Conservation (phyloP, 192 early-diverging fungal species). For the Spizellomyces sp. region DNA sequence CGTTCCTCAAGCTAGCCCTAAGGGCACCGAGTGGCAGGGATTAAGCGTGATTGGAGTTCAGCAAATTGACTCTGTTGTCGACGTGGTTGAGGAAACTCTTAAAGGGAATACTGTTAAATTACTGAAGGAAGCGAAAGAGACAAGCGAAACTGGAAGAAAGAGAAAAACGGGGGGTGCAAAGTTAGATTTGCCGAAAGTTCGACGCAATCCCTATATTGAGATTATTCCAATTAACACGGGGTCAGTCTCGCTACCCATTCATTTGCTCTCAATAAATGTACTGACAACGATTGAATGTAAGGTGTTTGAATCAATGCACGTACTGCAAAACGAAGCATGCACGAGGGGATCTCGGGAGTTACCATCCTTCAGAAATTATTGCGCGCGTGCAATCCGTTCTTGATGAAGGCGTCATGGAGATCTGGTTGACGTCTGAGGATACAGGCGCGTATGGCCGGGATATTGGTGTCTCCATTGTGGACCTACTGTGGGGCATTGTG, state of each 20-base stretch:
- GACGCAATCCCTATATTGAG: conserved; percentile 57
- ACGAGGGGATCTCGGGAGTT: conserved; percentile 53
- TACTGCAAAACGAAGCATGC: conserved; percentile 62
- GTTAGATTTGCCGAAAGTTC: conserved; percentile 58
- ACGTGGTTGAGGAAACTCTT: conserved; percentile 62
- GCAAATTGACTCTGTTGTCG: conserved; percentile 63
- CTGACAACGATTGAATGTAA: neutral
- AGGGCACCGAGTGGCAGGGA: conserved; percentile 46
- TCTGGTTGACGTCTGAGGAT: conserved; percentile 65
- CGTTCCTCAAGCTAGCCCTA: conserved; percentile 52
- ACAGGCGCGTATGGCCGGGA: conserved; percentile 61
- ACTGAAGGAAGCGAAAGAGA: conserved; percentile 40
- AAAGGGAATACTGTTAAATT: conserved; percentile 54
- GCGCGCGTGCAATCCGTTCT: conserved; percentile 50
- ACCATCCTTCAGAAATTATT: conserved; percentile 51
- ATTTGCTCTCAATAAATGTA: neutral
- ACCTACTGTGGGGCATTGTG: conserved; percentile 52
- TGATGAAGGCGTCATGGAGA: conserved; percentile 57
- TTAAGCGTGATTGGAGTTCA: conserved; percentile 58
- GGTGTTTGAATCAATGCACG: conserved; percentile 63
- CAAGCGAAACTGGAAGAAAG: conserved; percentile 32
- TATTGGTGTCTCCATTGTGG: conserved; percentile 47
- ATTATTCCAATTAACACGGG: conserved; percentile 67
- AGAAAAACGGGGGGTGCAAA: conserved; percentile 55
- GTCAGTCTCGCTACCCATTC: neutral